A percentile compares a stretch with the other conserved stretches of the same genome.
Conservation (phyloP, 176 grass and related monocot species). For the Stipa capillata region DNA sequence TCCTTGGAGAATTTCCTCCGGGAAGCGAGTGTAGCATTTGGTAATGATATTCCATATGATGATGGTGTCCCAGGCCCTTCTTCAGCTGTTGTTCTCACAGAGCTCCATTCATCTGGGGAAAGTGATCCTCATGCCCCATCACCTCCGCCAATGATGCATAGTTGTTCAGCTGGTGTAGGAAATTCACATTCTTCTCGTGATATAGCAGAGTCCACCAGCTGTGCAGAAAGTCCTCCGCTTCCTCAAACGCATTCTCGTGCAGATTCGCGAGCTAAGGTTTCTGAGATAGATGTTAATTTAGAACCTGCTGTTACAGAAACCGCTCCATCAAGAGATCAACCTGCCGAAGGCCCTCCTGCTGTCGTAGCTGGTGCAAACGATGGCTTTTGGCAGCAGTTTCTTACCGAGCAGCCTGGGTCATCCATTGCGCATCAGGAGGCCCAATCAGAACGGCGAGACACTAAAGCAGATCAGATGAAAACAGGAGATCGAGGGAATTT, state of each 20-base stretch:
- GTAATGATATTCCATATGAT: constrained; percentile 55
- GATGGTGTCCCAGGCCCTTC: constrained; percentile 30
- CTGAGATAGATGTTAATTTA: constrained; percentile 87
- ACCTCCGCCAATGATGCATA: constrained; percentile 17
- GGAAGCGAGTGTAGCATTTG: constrained; percentile 57
- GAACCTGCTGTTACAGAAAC: constrained; percentile 60
- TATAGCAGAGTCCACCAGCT: constrained; percentile 58
- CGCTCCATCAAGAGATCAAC: constrained; percentile 45
- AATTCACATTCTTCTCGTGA: constrained; percentile 45
- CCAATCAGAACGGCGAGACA: constrained; percentile 57
- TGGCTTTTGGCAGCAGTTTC: constrained; percentile 92
- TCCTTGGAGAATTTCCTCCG: constrained; percentile 79
- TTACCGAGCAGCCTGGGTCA: constrained; percentile 64
- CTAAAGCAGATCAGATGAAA: constrained; percentile 29
- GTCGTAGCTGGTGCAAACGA: constrained; percentile 56
- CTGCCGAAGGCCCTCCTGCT: background rate
- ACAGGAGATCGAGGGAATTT: constrained; percentile 10
- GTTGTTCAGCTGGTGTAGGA: constrained; percentile 43
- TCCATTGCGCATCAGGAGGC: constrained; percentile 54
- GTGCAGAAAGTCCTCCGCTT: constrained; percentile 47
- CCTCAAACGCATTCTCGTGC: constrained; percentile 20
- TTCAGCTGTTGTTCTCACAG: constrained; percentile 48
- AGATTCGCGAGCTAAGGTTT: constrained; percentile 44
- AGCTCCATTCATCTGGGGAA: constrained; percentile 64
- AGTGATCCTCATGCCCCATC: constrained; percentile 29